Percentiles rank a stretch among this genome's conserved stretches.
These are phyloP conservation scores for Ascochyta rabiei DNA, from an alignment of 2,329 filamentous ascomycete genomes.

Conservation along the genomic window DNA sequence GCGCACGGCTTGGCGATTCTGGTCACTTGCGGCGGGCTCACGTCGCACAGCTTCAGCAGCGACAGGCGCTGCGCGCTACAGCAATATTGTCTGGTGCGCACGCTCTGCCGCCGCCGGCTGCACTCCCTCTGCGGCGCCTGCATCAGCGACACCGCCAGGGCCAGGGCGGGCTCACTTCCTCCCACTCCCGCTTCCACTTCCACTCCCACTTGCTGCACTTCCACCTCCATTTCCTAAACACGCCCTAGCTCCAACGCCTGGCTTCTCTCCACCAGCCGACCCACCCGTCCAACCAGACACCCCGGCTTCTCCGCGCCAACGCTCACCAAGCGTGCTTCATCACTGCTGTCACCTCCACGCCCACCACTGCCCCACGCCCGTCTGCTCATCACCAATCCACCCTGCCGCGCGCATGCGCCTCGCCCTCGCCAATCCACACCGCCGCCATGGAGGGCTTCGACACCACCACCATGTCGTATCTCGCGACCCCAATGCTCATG, in stretches of 20 bases:
- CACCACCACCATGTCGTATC: conserved; percentile 66
- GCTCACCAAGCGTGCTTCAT: conserved; percentile 14
- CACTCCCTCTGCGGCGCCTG: conserved; percentile 17
- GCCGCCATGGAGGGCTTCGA: conserved; percentile 62
- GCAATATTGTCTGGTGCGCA: conserved; percentile 33
- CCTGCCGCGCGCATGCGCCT: conserved; percentile 40
- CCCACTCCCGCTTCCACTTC: too few relatives aligned
- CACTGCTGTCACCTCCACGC: conserved; percentile 9
- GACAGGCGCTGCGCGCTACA: conserved; percentile 19
- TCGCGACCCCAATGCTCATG: conserved; percentile 63
- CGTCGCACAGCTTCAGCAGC: conserved; percentile 43
- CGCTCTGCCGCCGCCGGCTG: conserved; percentile 13
- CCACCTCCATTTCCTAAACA: not conserved
- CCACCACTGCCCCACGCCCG: conserved; percentile 19
- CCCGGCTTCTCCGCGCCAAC: conserved; percentile 9
- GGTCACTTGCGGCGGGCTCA: conserved; percentile 32
- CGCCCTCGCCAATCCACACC: conserved; percentile 19
- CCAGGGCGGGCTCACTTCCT: not conserved
- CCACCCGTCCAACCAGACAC: not conserved
- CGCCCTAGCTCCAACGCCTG: conserved; percentile 11
- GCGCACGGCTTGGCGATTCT: conserved; percentile 30
- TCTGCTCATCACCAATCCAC: conserved; percentile 6
- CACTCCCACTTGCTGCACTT: too few relatives aligned
- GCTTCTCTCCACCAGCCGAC: conserved; percentile 5
- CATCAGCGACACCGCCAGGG: conserved; percentile 21